These are phyloP conservation scores for Cyclotella atomus DNA, from an alignment of 108 stramenopile genomes.

Conservation along the genomic window DNA sequence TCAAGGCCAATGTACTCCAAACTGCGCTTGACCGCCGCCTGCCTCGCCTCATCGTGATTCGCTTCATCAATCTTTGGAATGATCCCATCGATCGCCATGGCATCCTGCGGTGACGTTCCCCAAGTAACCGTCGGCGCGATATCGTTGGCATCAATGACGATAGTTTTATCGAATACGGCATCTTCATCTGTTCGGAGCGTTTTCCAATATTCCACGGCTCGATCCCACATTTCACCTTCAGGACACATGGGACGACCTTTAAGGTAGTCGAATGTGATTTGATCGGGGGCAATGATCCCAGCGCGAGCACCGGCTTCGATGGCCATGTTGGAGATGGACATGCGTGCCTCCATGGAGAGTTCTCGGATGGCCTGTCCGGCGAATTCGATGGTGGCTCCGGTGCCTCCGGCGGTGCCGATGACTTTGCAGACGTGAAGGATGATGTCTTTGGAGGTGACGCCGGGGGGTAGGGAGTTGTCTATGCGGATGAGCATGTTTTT, in stretches of 20 bases:
- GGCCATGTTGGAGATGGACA: conserved; percentile 96
- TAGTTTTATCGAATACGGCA: conserved; percentile 85
- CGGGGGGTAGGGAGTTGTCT: conserved; percentile 77
- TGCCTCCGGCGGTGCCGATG: conserved; percentile 96
- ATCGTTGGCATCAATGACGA: conserved; percentile 86
- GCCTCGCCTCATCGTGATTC: conserved; percentile 64
- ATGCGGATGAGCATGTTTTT: conserved; percentile 92
- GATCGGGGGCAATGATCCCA: conserved; percentile 93
- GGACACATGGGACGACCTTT: conserved; percentile 95
- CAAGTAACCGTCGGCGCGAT: conserved; percentile 95
- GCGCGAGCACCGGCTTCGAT: conserved; percentile 96
- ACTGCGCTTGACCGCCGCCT: conserved; percentile 83
- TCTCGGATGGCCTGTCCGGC: conserved; percentile 83
- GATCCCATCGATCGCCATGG: conserved; percentile 79
- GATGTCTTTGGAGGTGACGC: conserved; percentile 95
- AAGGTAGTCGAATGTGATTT: conserved; percentile 89
- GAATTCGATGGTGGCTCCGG: conserved; percentile 95
- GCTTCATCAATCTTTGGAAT: conserved; percentile 79
- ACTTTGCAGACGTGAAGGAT: conserved; percentile 90
- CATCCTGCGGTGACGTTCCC: conserved; percentile 95
- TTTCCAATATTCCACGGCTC: conserved; percentile 89
- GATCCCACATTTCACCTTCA: conserved; percentile 86
- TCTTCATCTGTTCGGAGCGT: conserved; percentile 79
- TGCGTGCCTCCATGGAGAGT: conserved; percentile 91
- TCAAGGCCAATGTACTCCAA: conserved; percentile 93